Conservation (phyloP, 2,329 filamentous ascomycete species). For the Penicillium sp. region DNA sequence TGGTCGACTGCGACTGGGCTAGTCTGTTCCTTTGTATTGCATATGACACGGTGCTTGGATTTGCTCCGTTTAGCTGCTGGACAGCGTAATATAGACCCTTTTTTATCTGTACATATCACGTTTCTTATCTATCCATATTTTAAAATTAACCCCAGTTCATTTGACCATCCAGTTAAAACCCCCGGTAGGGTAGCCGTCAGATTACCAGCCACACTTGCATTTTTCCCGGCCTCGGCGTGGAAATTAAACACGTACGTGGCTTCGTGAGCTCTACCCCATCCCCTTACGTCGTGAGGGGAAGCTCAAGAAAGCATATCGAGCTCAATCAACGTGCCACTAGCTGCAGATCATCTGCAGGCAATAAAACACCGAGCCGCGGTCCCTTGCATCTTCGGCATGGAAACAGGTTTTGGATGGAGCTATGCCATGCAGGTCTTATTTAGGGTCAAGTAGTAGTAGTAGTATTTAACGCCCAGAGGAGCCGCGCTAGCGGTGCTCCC, state of each 20-base stretch:
- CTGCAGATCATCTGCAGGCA: not conserved
- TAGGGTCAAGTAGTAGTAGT: not conserved
- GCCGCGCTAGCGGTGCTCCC: too few relatives aligned
- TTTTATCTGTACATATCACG: slow-evolving; percentile 4
- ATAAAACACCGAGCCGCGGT: not conserved
- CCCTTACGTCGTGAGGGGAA: slow-evolving; percentile 2
- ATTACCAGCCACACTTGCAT: too few relatives aligned
- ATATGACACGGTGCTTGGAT: slow-evolving; percentile 1
- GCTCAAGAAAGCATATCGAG: not conserved
- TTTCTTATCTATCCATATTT: slow-evolving; percentile 1
- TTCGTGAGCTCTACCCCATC: not conserved
- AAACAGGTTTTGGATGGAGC: not conserved
- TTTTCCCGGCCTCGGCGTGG: too few relatives aligned
- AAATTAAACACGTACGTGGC: not conserved
- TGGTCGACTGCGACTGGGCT: slow-evolving; percentile 46
- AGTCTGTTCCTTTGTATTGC: not conserved
- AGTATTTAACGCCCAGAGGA: too few relatives aligned
- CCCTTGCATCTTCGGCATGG: not conserved
- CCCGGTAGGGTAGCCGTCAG: too few relatives aligned
- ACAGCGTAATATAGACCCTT: slow-evolving; percentile 2
- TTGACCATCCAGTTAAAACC: too few relatives aligned
- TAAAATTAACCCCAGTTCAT: too few relatives aligned
- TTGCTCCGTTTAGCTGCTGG: slow-evolving; percentile 3
- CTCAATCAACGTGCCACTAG: not conserved
- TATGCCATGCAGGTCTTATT: not conserved